phyloP scores from a whole-genome alignment of 768 basidiomycete genomes.

The Suillus variegatus region DNA sequence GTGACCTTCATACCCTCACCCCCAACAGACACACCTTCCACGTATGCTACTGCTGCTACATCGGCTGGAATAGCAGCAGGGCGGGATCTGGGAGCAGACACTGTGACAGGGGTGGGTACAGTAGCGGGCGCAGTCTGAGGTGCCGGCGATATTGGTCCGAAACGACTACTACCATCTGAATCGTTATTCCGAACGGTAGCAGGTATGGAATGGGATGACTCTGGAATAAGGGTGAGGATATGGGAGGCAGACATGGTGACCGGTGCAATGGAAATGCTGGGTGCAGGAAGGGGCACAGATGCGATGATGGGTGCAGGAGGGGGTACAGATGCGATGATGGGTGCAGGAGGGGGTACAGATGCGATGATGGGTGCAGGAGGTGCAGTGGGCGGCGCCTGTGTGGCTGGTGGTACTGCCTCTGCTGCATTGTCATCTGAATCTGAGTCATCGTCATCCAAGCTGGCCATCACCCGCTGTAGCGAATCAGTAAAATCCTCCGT shows the following conservation, averaged over 20 bases:
- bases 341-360: not conserved
- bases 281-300: not conserved
- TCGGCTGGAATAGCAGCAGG: not conserved
- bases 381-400: not conserved
- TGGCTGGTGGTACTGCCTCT: not conserved
- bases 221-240: not conserved
- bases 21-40: not conserved
- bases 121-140: not conserved
- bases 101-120: not conserved
- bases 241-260: not conserved
- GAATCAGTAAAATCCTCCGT: not conserved
- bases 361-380: not conserved
- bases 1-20: not conserved
- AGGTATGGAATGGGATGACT: not conserved
- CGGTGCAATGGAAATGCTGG: not conserved
- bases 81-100: not conserved
- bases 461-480: not conserved
- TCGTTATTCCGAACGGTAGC: not conserved
- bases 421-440: not conserved
- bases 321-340: too few relatives aligned
- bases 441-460: not conserved
- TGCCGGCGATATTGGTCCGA: not conserved
- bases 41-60: not conserved
- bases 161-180: not conserved
- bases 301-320: too few relatives aligned